phyloP scores from a whole-genome alignment of 2,329 filamentous ascomycete genomes.

The Whalleya microplaca region DNA sequence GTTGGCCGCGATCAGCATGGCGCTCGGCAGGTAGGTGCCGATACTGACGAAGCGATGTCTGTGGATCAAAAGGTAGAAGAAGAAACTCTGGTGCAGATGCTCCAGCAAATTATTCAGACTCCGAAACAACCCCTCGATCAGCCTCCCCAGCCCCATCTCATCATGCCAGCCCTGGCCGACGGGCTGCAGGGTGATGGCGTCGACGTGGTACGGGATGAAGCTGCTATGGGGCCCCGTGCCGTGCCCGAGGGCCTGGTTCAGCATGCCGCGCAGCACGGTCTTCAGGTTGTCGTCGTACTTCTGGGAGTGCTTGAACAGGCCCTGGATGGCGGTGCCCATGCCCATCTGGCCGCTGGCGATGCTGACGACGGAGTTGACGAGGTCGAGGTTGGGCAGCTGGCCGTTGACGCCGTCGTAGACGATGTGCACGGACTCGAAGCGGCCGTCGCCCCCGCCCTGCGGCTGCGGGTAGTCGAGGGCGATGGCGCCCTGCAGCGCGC shows the following conservation, averaged over 20 bases:
- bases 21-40: conserved; percentile 92
- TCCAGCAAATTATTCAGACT: conserved; percentile 96
- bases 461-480: conserved; percentile 92
- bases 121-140: conserved; percentile 87
- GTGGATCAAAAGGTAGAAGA: conserved; percentile 96
- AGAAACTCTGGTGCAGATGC: conserved; percentile 98
- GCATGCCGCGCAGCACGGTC: conserved; percentile 91
- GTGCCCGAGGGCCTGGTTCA: conserved; percentile 86
- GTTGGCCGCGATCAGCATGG: conserved; percentile 94
- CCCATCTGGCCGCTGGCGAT: conserved; percentile 93
- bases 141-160: conserved; percentile 91
- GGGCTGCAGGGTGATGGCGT: conserved; percentile 90
- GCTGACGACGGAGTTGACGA: conserved; percentile 90
- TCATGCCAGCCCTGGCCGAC: conserved; percentile 94
- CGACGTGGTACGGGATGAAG: conserved; percentile 97
- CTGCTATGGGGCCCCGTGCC: conserved; percentile 90
- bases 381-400: conserved; percentile 90
- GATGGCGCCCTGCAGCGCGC: conserved; percentile 87
- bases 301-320: conserved; percentile 79
- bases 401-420: conserved; percentile 96
- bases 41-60: conserved; percentile 95
- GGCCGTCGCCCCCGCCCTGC: too few species aligned
- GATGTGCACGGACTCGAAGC: conserved; percentile 87
- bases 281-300: conserved; percentile 79
- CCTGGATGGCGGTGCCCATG: conserved; percentile 80